Evolutionary conservation across 2,329 filamentous ascomycete genomes (phyloP).

Genomic region (Biscogniauxia mediterranea): DNA sequence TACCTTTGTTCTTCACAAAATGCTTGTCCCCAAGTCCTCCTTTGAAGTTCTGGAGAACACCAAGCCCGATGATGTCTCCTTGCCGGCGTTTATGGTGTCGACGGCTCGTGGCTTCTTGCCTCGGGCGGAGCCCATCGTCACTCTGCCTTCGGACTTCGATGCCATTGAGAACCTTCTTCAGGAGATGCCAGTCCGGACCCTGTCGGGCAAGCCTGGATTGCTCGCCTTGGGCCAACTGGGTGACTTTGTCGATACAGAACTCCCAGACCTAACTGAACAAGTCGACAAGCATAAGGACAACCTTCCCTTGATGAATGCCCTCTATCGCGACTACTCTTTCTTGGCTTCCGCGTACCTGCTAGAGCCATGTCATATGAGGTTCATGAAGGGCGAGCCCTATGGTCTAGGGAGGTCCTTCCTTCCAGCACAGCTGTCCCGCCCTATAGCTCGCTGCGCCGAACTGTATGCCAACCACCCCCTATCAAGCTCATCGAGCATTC

Average conservation of each 20-base stretch:
- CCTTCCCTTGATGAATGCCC: constrained; percentile 75
- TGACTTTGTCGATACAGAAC: constrained; percentile 66
- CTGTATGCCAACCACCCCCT: constrained; percentile 59
- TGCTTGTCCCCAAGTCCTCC: constrained; percentile 29
- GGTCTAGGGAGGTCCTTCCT: constrained; percentile 73
- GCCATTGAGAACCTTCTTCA: constrained; percentile 56
- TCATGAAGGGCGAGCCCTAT: constrained; percentile 69
- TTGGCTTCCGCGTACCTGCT: constrained; percentile 85
- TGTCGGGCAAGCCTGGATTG: constrained; percentile 71
- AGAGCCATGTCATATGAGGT: constrained; percentile 82
- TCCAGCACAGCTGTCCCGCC: constrained; percentile 72
- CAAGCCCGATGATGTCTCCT: constrained; percentile 57
- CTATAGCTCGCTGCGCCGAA: constrained; percentile 79
- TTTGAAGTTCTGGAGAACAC: constrained; percentile 66
- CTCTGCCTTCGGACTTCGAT: constrained; percentile 72
- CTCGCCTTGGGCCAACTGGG: constrained; percentile 74
- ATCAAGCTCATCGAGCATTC: neutral
- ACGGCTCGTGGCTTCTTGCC: constrained; percentile 73
- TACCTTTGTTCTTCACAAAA: constrained; percentile 9
- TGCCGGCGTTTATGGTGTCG: constrained; percentile 78
- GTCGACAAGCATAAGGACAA: constrained; percentile 73
- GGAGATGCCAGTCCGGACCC: constrained; percentile 65
- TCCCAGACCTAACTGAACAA: constrained; percentile 73
- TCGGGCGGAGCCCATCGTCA: constrained; percentile 58
- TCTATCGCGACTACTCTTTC: constrained; percentile 92